Evolutionary conservation across 495 filamentous ascomycete species (phyloP).

Genomic region (Neurospora sp.): DNA sequence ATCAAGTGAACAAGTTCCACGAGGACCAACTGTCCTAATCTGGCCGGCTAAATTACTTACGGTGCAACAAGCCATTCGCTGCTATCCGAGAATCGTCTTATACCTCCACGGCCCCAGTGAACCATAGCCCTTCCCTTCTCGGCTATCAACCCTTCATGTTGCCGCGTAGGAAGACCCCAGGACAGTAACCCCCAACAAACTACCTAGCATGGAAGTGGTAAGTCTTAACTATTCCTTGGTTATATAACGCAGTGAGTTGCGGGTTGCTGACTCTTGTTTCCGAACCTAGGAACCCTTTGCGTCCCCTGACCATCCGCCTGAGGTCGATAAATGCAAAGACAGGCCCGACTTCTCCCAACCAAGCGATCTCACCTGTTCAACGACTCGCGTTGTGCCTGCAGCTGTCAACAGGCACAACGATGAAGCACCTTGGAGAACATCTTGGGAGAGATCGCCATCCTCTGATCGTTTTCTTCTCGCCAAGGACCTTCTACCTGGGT

Average conservation of each 20-base stretch:
- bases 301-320: background rate
- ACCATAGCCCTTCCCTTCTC: too few species aligned
- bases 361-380: background rate
- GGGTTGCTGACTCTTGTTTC: background rate
- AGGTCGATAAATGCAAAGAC: fast-evolving
- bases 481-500: background rate
- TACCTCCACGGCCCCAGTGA: too few species aligned
- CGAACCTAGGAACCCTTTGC: background rate
- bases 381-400: too few species aligned
- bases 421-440: background rate
- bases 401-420: too few species aligned
- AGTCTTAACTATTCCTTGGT: background rate
- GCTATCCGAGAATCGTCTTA: too few species aligned
- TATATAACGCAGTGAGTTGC: fast-evolving
- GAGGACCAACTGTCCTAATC: too few species aligned
- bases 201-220: background rate
- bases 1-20: too few species aligned
- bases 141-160: background rate
- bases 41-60: too few species aligned
- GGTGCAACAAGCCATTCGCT: too few species aligned
- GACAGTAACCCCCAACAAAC: background rate
- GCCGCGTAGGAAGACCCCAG: background rate
- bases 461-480: background rate
- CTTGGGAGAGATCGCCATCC: fast-evolving
- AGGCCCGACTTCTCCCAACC: fast-evolving